Evolutionary conservation across 345 rosid species (phyloP).

Genomic region (Euclidium syriacum): DNA sequence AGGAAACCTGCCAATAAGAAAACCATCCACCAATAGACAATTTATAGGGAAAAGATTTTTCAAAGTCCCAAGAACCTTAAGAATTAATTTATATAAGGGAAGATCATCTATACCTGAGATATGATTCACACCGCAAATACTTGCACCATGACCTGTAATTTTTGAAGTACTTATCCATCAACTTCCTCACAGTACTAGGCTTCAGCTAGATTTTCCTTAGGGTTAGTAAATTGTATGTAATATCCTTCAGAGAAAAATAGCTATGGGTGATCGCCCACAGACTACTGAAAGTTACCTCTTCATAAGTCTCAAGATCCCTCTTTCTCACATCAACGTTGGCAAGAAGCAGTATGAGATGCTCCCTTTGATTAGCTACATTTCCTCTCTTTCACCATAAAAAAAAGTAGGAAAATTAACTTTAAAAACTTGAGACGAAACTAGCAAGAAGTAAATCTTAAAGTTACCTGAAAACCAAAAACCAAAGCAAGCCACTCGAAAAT

Average conservation of each 20-base stretch:
- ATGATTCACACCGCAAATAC: conserved; percentile 48
- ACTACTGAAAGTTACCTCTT: conserved; percentile 37
- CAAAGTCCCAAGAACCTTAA: not conserved
- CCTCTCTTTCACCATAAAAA: conserved; percentile 60
- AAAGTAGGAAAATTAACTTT: not conserved
- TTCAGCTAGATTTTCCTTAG: conserved; percentile 51
- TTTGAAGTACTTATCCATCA: conserved; percentile 67
- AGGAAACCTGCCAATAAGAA: conserved; percentile 51
- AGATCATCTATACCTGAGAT: conserved; percentile 37
- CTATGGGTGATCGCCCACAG: not conserved
- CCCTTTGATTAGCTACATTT: conserved; percentile 98
- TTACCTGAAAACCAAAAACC: conserved; percentile 96
- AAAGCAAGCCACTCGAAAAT: conserved; percentile 92
- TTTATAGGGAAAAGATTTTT: not conserved
- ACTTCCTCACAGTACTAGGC: conserved; percentile 36
- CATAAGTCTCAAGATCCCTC: conserved; percentile 36
- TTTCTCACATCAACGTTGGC: conserved; percentile 79
- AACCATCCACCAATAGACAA: conserved; percentile 3
- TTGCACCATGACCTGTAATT: conserved; percentile 92
- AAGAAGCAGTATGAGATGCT: conserved; percentile 84
- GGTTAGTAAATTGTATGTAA: conserved; percentile 28
- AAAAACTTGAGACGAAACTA: not conserved
- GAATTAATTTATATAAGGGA: conserved; percentile 19
- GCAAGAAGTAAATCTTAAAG: not conserved
- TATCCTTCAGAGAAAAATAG: conserved; percentile 7